phyloP scores from a whole-genome alignment of 2,329 filamentous ascomycete species.

The Penicillium griseofulvum region DNA sequence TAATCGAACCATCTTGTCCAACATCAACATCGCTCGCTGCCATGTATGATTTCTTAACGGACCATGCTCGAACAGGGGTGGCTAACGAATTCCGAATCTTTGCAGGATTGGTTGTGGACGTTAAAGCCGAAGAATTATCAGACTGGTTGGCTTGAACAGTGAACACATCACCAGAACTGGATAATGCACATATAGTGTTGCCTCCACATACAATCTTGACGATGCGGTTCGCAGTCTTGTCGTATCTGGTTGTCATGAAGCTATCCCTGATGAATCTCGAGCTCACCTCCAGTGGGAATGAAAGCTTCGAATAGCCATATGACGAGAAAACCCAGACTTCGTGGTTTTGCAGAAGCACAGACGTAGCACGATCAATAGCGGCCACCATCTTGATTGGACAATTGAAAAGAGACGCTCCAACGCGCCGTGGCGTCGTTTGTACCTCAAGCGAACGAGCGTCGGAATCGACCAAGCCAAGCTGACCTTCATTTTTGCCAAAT shows the following conservation, averaged over 20 bases:
- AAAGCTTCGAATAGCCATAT: constrained; percentile 89
- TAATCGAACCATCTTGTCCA: constrained; percentile 89
- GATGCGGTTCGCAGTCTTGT: constrained; percentile 65
- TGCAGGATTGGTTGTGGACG: constrained; percentile 86
- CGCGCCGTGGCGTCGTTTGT: constrained; percentile 79
- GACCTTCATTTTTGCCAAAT: constrained; percentile 93
- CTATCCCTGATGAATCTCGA: constrained; percentile 67
- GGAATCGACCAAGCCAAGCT: constrained; percentile 90
- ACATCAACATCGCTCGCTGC: constrained; percentile 84
- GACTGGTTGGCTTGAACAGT: constrained; percentile 72
- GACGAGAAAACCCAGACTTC: constrained; percentile 94
- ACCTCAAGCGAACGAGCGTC: constrained; percentile 86
- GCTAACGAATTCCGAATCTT: constrained; percentile 85
- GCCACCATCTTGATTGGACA: constrained; percentile 73
- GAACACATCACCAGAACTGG: constrained; percentile 80
- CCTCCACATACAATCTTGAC: constrained; percentile 77
- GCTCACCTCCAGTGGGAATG: constrained; percentile 72
- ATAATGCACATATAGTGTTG: constrained; percentile 87
- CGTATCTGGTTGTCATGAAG: constrained; percentile 64
- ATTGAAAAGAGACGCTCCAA: constrained; percentile 78
- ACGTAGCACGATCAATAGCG: constrained; percentile 86
- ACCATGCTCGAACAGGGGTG: constrained; percentile 79
- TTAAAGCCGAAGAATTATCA: constrained; percentile 58
- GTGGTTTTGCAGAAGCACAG: constrained; percentile 78
- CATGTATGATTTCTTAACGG: constrained; percentile 76